Base-by-base conservation (phyloP, 495 filamentous ascomycete genomes). In the Penicillium ochrochloron region DNA sequence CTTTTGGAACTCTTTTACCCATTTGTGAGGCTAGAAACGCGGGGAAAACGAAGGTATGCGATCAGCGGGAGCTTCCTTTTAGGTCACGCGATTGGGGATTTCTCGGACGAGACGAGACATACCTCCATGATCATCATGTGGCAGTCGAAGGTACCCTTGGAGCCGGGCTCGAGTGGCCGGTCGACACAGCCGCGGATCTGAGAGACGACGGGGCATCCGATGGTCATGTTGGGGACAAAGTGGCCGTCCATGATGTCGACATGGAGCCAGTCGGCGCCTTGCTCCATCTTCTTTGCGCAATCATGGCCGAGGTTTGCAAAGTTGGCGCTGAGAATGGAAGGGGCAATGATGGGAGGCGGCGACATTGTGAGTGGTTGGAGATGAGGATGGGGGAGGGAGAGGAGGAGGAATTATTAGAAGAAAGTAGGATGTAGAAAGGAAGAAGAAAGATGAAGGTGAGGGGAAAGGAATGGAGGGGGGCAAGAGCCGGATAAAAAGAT, bases 71-170 rank as follows among this genome's bases (percentile, higher is more conserved):
- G 21, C 25, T 14, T 25, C 17, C 17, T 56, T 37, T 15, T 12
- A 11, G 33, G 10, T 34, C 29, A 21, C 11, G 21, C 35, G 27
- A 58, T 31, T 31, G 35, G 39, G n/a, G 56, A 27, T 10, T 58
- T 35, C 54, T 39, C 19, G 34, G 34, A 57, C 54, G 33, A 57
- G 52, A 33, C 12, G 23, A 14, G 57, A 63, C 73, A 56, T 35
- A 95, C 93, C 91, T 99, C 95, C 69, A 90, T 88, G 70, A 99
- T 96, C 95, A 99, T 99, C 96, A 99, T 98, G 76, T 99, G 95
- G 85, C 95, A 99, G 78, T 99, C 95, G 70, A 99, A 99, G 31
- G 95, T 97, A 27, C 95, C 95, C 70, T 87, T 89, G 5, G 89
- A 91, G 66, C 87, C 76, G 39, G 81, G 78, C 62, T 77, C 65